Evolutionary conservation across 2,329 filamentous ascomycete species (phyloP).

Genomic region (Calonectria pauciramosa): DNA sequence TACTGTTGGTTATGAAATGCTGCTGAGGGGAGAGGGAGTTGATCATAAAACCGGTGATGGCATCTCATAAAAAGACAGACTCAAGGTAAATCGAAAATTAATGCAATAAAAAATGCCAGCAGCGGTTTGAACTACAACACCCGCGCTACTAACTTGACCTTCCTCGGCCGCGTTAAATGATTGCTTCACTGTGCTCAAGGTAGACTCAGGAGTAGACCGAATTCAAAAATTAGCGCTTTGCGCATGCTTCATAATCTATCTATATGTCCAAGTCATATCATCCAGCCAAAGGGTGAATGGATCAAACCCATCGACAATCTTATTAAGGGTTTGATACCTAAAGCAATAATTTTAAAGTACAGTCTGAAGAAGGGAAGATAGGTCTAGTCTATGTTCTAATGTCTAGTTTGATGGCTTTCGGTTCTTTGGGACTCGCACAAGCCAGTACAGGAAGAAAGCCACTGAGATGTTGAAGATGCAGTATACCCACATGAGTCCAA

Average conservation of each 20-base stretch:
- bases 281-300: neutral
- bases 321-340: neutral
- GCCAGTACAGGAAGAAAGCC: slow-evolving; percentile 64
- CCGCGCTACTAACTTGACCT: neutral
- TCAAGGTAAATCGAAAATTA: neutral
- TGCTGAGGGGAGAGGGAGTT: neutral
- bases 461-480: slow-evolving; percentile 65
- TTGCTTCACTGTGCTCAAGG: neutral
- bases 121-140: neutral
- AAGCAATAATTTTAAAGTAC: neutral
- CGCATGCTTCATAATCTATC: neutral
- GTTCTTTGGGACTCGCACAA: slow-evolving; percentile 53
- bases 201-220: neutral
- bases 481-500: slow-evolving; percentile 67
- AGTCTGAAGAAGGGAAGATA: neutral
- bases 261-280: neutral
- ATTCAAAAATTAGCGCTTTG: neutral
- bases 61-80: neutral
- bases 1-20: neutral
- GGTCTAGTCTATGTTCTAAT: neutral
- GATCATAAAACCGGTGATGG: neutral
- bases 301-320: neutral
- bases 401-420: slow-evolving; percentile 10
- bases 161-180: neutral
- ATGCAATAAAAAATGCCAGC: neutral